These are phyloP conservation scores for Puccinia polysora DNA, from an alignment of 1,284 basidiomycete genomes.

Conservation along the genomic window DNA sequence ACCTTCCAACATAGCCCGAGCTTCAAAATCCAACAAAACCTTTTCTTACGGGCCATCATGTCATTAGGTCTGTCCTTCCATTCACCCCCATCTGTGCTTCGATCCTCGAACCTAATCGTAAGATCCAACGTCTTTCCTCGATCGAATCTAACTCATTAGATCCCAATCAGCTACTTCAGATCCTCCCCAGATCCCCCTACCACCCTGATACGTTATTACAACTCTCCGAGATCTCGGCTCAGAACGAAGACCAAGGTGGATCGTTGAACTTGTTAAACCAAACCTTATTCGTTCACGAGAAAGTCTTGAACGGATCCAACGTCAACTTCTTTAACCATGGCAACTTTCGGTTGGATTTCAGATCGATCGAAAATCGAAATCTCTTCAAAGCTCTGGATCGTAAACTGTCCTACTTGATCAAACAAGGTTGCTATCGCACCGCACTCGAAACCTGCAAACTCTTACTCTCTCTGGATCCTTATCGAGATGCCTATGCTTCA, in stretches of 20 bases:
- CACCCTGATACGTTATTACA: constrained; percentile 87
- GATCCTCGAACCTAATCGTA: background rate
- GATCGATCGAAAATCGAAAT: constrained; percentile 74
- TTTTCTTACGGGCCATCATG: constrained; percentile 26
- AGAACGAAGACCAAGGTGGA: constrained; percentile 56
- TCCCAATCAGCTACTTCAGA: constrained; percentile 56
- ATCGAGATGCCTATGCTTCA: constrained; percentile 74
- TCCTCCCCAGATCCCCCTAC: constrained; percentile 61
- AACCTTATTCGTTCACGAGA: constrained; percentile 81
- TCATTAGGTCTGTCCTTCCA: constrained; percentile 16
- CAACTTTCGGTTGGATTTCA: constrained; percentile 75
- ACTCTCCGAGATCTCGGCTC: constrained; percentile 59
- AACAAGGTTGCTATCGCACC: constrained; percentile 79
- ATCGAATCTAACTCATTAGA: too few species aligned
- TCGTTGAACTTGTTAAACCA: constrained; percentile 79
- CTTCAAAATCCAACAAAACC: constrained; percentile 33
- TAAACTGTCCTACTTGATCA: constrained; percentile 57
- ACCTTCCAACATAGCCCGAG: constrained; percentile 22
- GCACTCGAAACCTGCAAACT: constrained; percentile 82
- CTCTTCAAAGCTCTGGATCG: constrained; percentile 62
- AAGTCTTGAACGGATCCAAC: constrained; percentile 49
- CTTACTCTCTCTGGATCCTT: constrained; percentile 57
- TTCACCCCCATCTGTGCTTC: background rate
- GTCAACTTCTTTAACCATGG: constrained; percentile 69
- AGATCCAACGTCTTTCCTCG: background rate